A percentile compares a stretch with the other conserved stretches of the same genome.
These are phyloP conservation scores for Datura wrightii DNA, from an alignment of 257 asterid species.

Conservation along the genomic window DNA sequence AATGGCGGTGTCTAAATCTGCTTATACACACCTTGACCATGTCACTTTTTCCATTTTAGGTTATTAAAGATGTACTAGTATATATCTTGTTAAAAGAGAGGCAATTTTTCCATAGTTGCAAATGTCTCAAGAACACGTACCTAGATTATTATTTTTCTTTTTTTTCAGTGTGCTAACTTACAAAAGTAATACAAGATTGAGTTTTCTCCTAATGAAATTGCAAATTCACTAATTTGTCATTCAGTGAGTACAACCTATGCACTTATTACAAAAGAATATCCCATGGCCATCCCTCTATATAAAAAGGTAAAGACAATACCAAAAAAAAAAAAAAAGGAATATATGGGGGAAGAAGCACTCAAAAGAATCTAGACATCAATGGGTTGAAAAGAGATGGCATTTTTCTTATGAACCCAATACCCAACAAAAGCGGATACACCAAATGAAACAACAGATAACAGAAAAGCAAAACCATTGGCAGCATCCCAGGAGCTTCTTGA, in stretches of 20 bases:
- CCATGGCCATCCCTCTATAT: neutral
- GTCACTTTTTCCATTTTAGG: too few species aligned
- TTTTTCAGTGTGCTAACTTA: too few species aligned
- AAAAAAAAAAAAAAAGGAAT: neutral
- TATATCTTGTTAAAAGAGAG: too few species aligned
- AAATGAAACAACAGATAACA: slow-evolving; percentile 67
- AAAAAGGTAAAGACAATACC: neutral
- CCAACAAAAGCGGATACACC: slow-evolving; percentile 68
- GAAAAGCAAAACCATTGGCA: slow-evolving; percentile 74
- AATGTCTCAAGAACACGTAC: too few species aligned
- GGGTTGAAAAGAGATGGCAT: slow-evolving; percentile 59
- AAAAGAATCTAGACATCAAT: slow-evolving; percentile 42
- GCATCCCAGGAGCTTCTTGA: slow-evolving; percentile 74
- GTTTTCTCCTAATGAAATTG: neutral
- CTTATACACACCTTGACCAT: too few species aligned
- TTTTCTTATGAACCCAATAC: slow-evolving; percentile 57
- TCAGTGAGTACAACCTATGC: neutral
- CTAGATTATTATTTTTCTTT: too few species aligned
- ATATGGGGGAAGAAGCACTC: neutral
- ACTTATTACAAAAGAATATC: slow-evolving; percentile 28
- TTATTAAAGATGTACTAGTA: too few species aligned
- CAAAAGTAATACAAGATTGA: neutral
- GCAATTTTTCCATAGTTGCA: too few species aligned
- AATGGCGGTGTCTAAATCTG: too few species aligned
- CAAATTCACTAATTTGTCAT: neutral